phyloP scores from a whole-genome alignment of 306 rosid species.

The Quercus berberidifolia region DNA sequence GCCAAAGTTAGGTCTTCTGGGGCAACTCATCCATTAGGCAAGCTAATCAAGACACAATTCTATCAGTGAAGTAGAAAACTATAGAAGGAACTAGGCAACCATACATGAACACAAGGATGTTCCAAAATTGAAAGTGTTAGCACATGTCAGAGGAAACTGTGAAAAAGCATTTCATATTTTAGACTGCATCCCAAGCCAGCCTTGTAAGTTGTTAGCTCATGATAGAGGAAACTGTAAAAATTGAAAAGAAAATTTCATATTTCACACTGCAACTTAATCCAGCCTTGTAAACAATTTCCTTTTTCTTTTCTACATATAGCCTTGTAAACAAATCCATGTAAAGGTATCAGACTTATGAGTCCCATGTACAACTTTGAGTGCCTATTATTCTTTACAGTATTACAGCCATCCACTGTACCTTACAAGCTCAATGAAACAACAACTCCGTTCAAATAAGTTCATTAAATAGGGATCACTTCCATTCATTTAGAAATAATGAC shows the following conservation, averaged over 20 bases:
- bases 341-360: neutral
- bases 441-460: neutral
- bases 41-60: neutral
- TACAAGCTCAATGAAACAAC: neutral
- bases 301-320: no score
- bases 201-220: neutral
- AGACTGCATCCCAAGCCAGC: neutral
- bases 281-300: no score
- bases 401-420: neutral
- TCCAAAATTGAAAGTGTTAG: neutral
- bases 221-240: neutral
- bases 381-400: neutral
- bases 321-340: neutral
- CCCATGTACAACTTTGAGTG: neutral
- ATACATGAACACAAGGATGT: neutral
- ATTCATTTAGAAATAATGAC: no score
- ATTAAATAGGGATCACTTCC: neutral
- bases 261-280: neutral
- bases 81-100: neutral
- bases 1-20: neutral
- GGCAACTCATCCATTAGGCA: neutral
- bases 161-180: neutral
- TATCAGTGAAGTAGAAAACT: neutral
- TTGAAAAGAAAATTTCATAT: neutral
- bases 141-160: neutral